These are phyloP conservation scores for Cinnamomum micranthum DNA, from an alignment of 164 flowering plant species.

Conservation along the genomic window DNA sequence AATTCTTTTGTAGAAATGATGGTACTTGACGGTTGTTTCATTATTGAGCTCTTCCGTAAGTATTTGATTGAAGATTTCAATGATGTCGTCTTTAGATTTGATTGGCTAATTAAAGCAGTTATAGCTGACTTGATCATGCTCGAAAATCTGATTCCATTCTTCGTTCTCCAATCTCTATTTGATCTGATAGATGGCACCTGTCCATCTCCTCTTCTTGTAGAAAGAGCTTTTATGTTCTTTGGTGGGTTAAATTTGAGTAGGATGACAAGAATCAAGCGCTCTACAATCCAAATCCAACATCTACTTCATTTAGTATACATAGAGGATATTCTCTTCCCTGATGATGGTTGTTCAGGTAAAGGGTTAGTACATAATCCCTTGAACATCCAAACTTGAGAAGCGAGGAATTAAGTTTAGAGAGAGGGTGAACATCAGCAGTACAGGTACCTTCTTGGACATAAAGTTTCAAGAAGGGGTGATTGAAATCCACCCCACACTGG, in stretches of 20 bases:
- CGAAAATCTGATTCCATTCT: constrained; percentile 1
- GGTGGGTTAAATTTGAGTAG: neutral
- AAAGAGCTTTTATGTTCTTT: neutral
- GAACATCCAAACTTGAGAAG: neutral
- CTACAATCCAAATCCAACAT: neutral
- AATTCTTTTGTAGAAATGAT: constrained; percentile 17
- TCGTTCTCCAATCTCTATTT: neutral
- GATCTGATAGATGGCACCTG: neutral
- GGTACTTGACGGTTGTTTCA: constrained; percentile 8
- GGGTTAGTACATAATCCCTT: neutral
- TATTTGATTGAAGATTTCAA: constrained; percentile 22
- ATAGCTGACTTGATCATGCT: neutral
- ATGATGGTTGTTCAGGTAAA: neutral
- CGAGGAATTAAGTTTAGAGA: constrained; percentile 4
- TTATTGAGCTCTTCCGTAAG: constrained; percentile 17
- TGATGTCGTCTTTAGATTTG: neutral
- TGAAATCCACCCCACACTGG: constrained; percentile 16
- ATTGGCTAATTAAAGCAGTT: neutral
- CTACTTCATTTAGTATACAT: neutral
- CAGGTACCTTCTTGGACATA: constrained; percentile 13
- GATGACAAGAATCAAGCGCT: neutral
- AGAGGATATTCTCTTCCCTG: neutral
- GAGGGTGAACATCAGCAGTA: too few species aligned
- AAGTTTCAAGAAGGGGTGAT: constrained; percentile 17
- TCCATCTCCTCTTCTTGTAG: neutral